Percentiles rank a stretch among this genome's conserved stretches.
Conservation (phyloP, 306 rosid genomes). For the Cicer pinnatifidum region DNA sequence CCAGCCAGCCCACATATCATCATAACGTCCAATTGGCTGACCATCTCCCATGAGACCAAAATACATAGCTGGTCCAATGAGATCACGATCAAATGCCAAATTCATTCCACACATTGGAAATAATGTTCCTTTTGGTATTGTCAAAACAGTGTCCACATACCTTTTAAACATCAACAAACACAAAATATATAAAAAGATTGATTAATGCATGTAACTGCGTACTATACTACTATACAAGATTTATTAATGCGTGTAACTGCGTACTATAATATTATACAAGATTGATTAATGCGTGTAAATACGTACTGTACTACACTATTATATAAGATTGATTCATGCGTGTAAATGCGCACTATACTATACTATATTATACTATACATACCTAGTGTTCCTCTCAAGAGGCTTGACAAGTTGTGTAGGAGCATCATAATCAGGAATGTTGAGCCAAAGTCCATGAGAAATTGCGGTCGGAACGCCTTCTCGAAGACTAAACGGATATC, state of each 20-base stretch:
- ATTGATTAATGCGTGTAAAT: no score
- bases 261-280: no score
- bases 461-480: conserved; percentile 84
- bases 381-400: conserved; percentile 87
- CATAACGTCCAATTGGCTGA: conserved; percentile 88
- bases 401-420: conserved; percentile 96
- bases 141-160: conserved; percentile 56
- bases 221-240: no score
- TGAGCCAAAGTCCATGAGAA: conserved; percentile 93
- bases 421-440: conserved; percentile 92
- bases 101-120: conserved; percentile 97
- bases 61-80: conserved; percentile 94
- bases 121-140: conserved; percentile 57
- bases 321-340: no score
- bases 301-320: no score
- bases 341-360: no score
- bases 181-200: no score
- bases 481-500: conserved; percentile 90
- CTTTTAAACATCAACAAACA: conserved; percentile 32
- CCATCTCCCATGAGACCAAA: conserved; percentile 97
- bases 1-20: conserved; percentile 99
- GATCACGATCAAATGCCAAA: conserved; percentile 85
- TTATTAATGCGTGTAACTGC: no score
- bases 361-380: neutral
- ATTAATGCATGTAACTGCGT: no score